Evolutionary conservation across 2,329 filamentous ascomycete species (phyloP), one percentile per base, ranked within the genome.

Genomic region (Aureobasidium leucospermi): DNA sequence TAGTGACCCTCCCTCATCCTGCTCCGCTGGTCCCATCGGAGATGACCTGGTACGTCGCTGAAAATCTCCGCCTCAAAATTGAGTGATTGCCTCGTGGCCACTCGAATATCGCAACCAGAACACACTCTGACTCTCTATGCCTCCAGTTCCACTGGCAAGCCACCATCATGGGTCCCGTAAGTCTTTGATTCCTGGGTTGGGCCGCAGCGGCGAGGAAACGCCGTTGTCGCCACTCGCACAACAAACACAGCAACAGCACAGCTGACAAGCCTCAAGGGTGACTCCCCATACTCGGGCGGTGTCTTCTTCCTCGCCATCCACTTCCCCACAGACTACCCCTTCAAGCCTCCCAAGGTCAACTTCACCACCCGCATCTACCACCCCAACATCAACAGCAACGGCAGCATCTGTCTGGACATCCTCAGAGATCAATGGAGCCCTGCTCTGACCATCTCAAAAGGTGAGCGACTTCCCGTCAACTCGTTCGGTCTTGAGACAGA

Each of bases 271-370:
- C 15, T 29, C 62, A 69, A 95, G 90, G 84, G 88, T 76, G 94
- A 97, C 78, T 96, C 91, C 72, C 94, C 94, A 76, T 99, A 97
- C 83, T 90, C 92, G 53, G 92, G 93, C 75, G 94, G 94, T 73
- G 93, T 99, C 69, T 99, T 99, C 84, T 99, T 99, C 86, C 85
- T 99, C 67, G 87, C 89, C 68, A 99, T 99, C 74, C 91, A 96
- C 80, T 97, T 99, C 83, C 94, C 94, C 68, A 99, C 94, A 83
- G 94, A 99, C 83, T 99, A 99, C 79, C 94, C 94, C 43, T 99
- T 99, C 85, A 99, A 99, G 88, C 94, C 94, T 64, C 94, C 94
- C 69, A 99, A 99, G 85, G 92, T 99, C 79, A 96, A 96, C 88
- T 99, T 99, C 85, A 97, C 91, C 70, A 99, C 94, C 66, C 89